Base-by-base conservation (phyloP, 306 rosid species). In the Inga leiocalycina region DNA sequence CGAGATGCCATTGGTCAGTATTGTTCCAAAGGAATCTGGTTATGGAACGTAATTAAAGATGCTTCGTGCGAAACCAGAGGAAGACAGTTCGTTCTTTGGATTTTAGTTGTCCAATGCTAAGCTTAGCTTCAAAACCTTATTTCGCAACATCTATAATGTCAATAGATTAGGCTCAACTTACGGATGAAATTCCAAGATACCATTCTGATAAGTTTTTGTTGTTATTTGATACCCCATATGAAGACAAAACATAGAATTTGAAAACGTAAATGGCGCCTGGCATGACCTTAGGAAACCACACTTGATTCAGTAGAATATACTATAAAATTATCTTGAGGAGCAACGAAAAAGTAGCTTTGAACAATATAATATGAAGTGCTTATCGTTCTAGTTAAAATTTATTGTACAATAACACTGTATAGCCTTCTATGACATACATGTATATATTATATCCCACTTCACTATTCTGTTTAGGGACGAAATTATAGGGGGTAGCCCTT, bases 141-240 rank as follows among this genome's bases (percentile, higher is more conserved):
- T 76, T 73, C 71, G 75, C 41, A 65, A 17, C 41, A 66, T 39
- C 57, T 64, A 71, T 61, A 74, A 78, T 32, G 10, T 59, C 79
- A 78, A 70, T 56, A 61, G 49, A 82, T 54, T 30, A 2, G 10
- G 64, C 3, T 77, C 39, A 17, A 64, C 56, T 37, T 37, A 41
- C 34, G 75, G 76, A 52, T 74, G 49, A 79, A 79, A 72, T 79
- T 84, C 30, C 54, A 75, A 68, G 59, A 75, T 75, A 73, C 87
- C 64, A 45, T 84, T 80, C 17, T 39, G 22, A 67, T 9, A 80
- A 49, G 61, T 46, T 76, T 68, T 44, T 45, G 35, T 59, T 24
- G 30, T 69, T 44, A 16, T n/a, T 32, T 34, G 81, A 75, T 75
- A 45, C 74, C 67, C 61, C 67, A 66, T 69, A 56, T 54, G 72